Conservation (phyloP, 495 filamentous ascomycete genomes). For the Umbilicaria muhlenbergii region DNA sequence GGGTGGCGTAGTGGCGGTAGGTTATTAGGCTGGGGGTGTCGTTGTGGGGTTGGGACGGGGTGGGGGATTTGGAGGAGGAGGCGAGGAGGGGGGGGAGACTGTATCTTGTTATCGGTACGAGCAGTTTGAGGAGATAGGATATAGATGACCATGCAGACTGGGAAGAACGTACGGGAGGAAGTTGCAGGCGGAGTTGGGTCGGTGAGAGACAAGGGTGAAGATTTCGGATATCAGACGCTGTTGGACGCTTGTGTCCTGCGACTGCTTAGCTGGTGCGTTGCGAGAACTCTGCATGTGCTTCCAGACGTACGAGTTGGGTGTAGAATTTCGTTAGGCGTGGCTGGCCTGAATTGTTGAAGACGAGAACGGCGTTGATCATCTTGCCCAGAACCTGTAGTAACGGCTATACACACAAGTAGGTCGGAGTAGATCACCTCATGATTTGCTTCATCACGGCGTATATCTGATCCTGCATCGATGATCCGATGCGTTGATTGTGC, state of each 20-base stretch:
- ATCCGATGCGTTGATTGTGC: no score
- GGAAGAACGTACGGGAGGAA: constrained; percentile 53
- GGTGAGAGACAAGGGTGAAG: constrained; percentile 88
- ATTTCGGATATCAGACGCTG: constrained; percentile 95
- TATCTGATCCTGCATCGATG: no score
- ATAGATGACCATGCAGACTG: background rate
- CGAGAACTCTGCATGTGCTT: background rate
- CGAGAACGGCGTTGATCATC: constrained; percentile 98
- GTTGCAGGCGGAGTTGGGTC: constrained; percentile 79
- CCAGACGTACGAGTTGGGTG: constrained; percentile 66
- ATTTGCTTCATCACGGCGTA: no score
- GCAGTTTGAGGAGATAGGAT: constrained; percentile 28
- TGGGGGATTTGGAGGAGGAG: constrained; percentile 31
- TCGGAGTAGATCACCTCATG: no score
- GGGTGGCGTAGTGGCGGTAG: constrained; percentile 94
- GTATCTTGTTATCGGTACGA: background rate
- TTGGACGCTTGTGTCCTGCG: constrained; percentile 81
- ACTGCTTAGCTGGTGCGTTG: background rate
- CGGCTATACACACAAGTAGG: background rate
- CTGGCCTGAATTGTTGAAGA: constrained; percentile 97
- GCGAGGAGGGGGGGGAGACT: constrained; percentile 53
- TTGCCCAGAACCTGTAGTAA: background rate
- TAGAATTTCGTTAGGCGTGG: constrained; percentile 98
- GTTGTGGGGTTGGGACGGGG: constrained; percentile 42
- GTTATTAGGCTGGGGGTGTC: constrained; percentile 91